Evolutionary conservation across 208 protist genomes (phyloP).

Genomic region (Trypanosoma caninum): DNA sequence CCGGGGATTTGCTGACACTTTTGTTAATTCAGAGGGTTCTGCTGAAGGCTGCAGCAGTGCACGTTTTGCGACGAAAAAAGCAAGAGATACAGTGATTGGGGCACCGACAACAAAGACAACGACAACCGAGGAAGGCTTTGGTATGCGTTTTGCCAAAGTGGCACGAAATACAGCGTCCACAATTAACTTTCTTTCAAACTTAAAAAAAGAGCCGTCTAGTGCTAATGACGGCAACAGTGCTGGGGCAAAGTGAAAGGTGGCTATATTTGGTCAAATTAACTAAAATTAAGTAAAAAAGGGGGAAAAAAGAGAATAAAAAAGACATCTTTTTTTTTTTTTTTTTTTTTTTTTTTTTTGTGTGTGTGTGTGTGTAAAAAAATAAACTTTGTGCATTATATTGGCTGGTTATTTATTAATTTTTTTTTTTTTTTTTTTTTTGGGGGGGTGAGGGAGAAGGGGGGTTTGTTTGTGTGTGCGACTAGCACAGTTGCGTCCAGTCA

Average conservation of each 20-base stretch:
- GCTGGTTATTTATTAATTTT: slow-evolving; percentile 10
- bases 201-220: slow-evolving; percentile 45
- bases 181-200: slow-evolving; percentile 70
- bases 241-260: neutral
- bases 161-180: slow-evolving; percentile 56
- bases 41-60: neutral
- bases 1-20: slow-evolving; percentile 3
- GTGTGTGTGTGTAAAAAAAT: neutral
- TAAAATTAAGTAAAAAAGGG: too few species aligned
- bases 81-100: neutral
- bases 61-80: neutral
- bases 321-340: slow-evolving; percentile 18
- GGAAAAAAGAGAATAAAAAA: neutral
- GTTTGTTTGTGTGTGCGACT: neutral
- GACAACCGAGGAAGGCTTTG: slow-evolving; percentile 41
- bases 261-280: too few species aligned
- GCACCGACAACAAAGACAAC: too few species aligned
- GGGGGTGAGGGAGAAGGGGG: neutral
- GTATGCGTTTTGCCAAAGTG: slow-evolving; percentile 52
- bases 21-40: slow-evolving; percentile 8
- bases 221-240: neutral
- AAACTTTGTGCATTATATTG: too few species aligned
- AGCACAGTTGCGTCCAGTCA: neutral
- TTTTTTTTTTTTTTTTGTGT: slow-evolving; percentile 1
- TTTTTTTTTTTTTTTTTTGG: slow-evolving; percentile 3